Conservation (phyloP, 2,329 filamentous ascomycete genomes). For the Huntiella moniliformis region DNA sequence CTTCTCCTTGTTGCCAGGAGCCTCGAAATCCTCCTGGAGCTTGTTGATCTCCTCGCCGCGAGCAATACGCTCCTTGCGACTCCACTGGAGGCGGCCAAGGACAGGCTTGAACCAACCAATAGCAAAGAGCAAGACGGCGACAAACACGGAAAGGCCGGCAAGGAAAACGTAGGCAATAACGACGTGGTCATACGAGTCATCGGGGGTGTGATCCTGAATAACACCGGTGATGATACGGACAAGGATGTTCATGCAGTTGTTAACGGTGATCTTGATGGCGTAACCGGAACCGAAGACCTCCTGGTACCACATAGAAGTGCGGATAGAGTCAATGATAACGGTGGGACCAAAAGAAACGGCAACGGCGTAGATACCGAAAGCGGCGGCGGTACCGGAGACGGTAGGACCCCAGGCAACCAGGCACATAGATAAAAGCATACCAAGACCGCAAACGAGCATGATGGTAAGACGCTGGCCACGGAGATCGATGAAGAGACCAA, state of each 20-base stretch:
- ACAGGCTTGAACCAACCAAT: conserved; percentile 23
- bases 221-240: conserved; percentile 37
- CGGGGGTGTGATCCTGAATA: conserved; percentile 34
- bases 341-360: conserved; percentile 36
- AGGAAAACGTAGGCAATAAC: conserved; percentile 37
- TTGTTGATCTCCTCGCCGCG: conserved; percentile 26
- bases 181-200: conserved; percentile 36
- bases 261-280: conserved; percentile 40
- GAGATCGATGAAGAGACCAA: conserved; percentile 38
- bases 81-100: conserved; percentile 37
- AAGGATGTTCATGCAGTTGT: conserved; percentile 45
- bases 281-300: conserved; percentile 42
- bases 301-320: conserved; percentile 40
- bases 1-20: conserved; percentile 17
- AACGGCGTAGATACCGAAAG: conserved; percentile 41
- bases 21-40: conserved; percentile 24
- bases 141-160: conserved; percentile 28
- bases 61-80: conserved; percentile 29
- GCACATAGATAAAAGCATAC: conserved; percentile 33
- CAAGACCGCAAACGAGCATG: conserved; percentile 30
- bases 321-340: conserved; percentile 39
- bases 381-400: conserved; percentile 33
- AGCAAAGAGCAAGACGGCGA: conserved; percentile 23
- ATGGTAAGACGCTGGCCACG: conserved; percentile 35
- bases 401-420: conserved; percentile 32